Evolutionary conservation across 2,329 filamentous ascomycete species (phyloP), one percentile per base, ranked within the genome.

Genomic region (Fusarium chuoi): DNA sequence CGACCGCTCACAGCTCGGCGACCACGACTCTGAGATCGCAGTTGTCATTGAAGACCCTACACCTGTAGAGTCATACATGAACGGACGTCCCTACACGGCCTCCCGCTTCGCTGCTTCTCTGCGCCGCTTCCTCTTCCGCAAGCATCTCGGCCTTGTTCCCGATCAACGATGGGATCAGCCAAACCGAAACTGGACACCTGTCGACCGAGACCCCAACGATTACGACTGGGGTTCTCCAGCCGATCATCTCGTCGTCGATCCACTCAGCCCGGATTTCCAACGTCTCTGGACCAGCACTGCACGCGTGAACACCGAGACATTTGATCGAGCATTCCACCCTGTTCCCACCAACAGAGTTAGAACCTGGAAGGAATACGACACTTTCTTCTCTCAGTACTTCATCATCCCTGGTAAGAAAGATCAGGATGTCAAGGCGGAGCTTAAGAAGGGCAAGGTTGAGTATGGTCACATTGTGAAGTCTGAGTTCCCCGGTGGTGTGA

Each of bases 21-120:
- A 90, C 65, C 94, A 96, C 82, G 95, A 97, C 83, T 94, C 91
- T 2, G 95, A 98, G 81, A 94, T 98, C 62, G 94, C 94, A n/a
- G 93, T 97, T 73, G 88, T 97, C 65, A 93, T 98, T 78, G 92
- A 96, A 80, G 94, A 97, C 79, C 89, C 90, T 5, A 89, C 91
- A 3, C 85, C 90, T 3, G 85, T 97, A 22, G 89, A 93, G 20
- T 92, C 91, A 24, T 84, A 82, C 68, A 97, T 98, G 93, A 88
- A 92, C 71, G 93, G 94, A 7, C 85, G 87, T 28, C 90, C 90
- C 0, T 97, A 88, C 84, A 88, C 86, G 38, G 96, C 94, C 13
- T 91, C 91, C 14, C 88, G 89, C 64, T 95, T 96, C 79, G 95
- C 95, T 3, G 86, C 94, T 10, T 94, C 92, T 3, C 91, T 98